Evolutionary conservation across 352 stramenopile species (phyloP), one percentile per base, ranked within the genome.

Genomic region (Phytophthora fragariaefolia): DNA sequence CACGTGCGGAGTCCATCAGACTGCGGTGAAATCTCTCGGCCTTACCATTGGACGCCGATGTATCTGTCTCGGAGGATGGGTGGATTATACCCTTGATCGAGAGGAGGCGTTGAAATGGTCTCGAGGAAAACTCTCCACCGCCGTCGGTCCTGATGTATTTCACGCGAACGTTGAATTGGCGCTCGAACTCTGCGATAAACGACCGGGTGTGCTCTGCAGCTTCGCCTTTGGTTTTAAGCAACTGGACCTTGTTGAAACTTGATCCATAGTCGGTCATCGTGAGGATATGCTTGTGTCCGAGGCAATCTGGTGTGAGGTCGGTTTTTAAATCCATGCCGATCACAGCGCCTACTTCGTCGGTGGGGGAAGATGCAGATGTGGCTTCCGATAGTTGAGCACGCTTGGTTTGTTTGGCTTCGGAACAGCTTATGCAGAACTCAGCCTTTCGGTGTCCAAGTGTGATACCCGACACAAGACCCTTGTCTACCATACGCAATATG

Each of bases 391-490:
- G 43, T 15, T 58, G 20, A 10, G 24, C 38, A 36, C 46, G 36
- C 3, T 48, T 48, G 2, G 47, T 22, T 47, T 66, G 58, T 18
- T 66, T 58, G 15, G 47, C 36, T 53, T 66, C 47, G 4, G 58
- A 26, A 13, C 58, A 66, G 13, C 36, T 58, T 36, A 66, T 66
- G 20, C 58, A 66, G 27, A 66, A 58, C n/a, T 58, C 10, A 0
- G 40, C n/a, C 9, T 53, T 52, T 9, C 26, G 4, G 27, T 58
- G 52, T 13, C 34, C 43, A 6, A 43, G 9, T 3, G 23, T 10
- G 18, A 66, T 54, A 3, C 36, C 58, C 2, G 13, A 26, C 4
- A 40, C 58, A 3, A 53, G 28, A 18, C 45, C 45, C 22, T 59
- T 59, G 49, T 66, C 36, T 1, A 54, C 4, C 49, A 61, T 55